Base-by-base conservation (phyloP, 768 basidiomycete genomes). In the Mycena maculata region DNA sequence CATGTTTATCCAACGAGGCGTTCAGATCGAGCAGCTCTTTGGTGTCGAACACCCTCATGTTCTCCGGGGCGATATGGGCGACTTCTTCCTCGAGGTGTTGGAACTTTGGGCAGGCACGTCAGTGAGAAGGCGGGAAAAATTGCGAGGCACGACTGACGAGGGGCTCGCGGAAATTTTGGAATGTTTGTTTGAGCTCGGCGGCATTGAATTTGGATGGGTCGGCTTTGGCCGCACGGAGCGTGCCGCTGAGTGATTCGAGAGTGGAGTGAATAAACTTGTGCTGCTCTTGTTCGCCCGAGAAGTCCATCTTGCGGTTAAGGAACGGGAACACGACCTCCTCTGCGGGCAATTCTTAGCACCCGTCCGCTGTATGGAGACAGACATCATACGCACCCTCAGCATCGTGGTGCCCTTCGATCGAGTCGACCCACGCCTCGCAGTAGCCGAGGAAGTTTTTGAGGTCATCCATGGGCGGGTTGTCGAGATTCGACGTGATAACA, bases 401-500 rank as follows among this genome's bases (percentile, higher is more conserved):
- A 18, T 76, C 60, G 68, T 81, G 80, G 60, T 81, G 81, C 12
- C 72, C 65, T 31, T 71, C 75, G 25, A 83, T 76, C 20, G 75
- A 67, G 27, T 69, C 44, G 0, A 71, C 76, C 80, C 80, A 82
- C 16, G 79, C 77, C 66, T 77, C 74, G 63, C 80, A 80, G 54
- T 82, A 81, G 1, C 80, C 79, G n/a, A 82, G 65, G 64, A 82
- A 82, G 63, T 82, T 82, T 25, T 60, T 55, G 30, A 81, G 71
- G 65, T 81, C 81, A 52, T 77, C 68, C 31, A 48, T 65, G 0
- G 80, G 80, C 7, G 77, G 79, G 28, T 76, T 57, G 33, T 76
- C 78, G 16, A 81, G 76, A 45, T 68, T 72, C 12, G 71, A 60
- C 47, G 78, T 30, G 63, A 82, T 80, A 45, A 38, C 77, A 31